Conservation (phyloP, 441 rosid species). For the Eugenia klotzschiana region DNA sequence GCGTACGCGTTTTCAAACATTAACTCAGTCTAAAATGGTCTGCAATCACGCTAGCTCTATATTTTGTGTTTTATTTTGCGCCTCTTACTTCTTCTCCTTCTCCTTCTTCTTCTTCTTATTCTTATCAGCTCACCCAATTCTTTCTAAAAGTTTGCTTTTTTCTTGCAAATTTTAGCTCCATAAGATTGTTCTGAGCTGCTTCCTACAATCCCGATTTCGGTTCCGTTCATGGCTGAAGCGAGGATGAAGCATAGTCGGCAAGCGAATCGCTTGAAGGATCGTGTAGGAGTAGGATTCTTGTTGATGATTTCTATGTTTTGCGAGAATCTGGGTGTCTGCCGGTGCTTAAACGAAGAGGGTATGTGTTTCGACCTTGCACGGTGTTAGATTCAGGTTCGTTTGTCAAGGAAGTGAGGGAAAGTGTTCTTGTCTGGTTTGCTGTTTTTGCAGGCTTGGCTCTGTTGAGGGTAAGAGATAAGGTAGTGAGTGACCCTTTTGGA, state of each 20-base stretch:
- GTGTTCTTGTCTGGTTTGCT: background rate
- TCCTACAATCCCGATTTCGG: background rate
- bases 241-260: constrained; percentile 12
- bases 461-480: constrained; percentile 17
- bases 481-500: constrained; percentile 27
- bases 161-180: background rate
- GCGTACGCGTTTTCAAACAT: background rate
- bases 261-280: constrained; percentile 17
- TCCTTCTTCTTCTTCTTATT: background rate
- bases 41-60: background rate
- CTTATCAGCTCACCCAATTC: background rate
- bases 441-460: constrained; percentile 31
- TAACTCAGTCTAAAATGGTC: background rate
- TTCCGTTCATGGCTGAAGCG: background rate
- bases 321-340: constrained; percentile 14
- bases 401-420: constrained; percentile 6
- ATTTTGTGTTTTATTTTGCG: background rate
- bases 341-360: constrained; percentile 42
- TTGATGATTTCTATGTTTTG: constrained; percentile 7
- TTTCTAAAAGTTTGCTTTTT: background rate
- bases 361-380: background rate
- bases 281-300: constrained; percentile 6
- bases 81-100: background rate
- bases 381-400: background rate
- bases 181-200: background rate